These are phyloP conservation scores for Triticum aestivum DNA, from an alignment of 176 grass and related monocot genomes.

Conservation along the genomic window DNA sequence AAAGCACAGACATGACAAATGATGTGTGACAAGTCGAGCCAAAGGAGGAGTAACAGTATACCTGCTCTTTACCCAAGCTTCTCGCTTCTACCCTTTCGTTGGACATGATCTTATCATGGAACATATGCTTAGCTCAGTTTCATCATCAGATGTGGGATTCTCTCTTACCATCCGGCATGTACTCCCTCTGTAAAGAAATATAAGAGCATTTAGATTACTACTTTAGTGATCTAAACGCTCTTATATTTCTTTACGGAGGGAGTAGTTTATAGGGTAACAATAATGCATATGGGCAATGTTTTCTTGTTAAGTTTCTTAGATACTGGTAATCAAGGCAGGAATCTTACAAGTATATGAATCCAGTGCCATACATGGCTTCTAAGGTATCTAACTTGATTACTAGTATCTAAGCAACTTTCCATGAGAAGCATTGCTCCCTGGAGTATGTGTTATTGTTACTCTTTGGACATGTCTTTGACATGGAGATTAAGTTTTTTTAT, in stretches of 20 bases:
- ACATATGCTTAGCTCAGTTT: neutral
- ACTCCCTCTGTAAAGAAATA: too few relatives aligned
- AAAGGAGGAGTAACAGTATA: conserved; percentile 19
- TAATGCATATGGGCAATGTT: neutral
- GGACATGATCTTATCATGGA: neutral
- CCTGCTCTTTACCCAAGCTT: neutral
- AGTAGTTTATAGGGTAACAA: conserved; percentile 2
- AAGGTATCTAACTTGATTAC: neutral
- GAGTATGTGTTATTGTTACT: neutral
- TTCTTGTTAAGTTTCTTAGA: neutral
- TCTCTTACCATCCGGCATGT: neutral
- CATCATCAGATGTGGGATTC: neutral
- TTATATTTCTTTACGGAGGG: too few relatives aligned
- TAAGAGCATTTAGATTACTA: too few relatives aligned
- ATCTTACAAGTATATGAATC: neutral
- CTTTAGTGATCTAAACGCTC: too few relatives aligned
- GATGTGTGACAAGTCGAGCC: neutral
- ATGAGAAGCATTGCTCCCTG: neutral
- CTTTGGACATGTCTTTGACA: neutral
- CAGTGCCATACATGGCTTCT: neutral
- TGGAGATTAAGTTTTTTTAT: neutral
- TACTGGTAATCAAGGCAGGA: conserved; percentile 7
- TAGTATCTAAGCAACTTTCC: conserved; percentile 10
- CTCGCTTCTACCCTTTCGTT: neutral
- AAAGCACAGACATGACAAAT: neutral